phyloP scores from a whole-genome alignment of 768 basidiomycete species.

The Suillus variegatus region DNA sequence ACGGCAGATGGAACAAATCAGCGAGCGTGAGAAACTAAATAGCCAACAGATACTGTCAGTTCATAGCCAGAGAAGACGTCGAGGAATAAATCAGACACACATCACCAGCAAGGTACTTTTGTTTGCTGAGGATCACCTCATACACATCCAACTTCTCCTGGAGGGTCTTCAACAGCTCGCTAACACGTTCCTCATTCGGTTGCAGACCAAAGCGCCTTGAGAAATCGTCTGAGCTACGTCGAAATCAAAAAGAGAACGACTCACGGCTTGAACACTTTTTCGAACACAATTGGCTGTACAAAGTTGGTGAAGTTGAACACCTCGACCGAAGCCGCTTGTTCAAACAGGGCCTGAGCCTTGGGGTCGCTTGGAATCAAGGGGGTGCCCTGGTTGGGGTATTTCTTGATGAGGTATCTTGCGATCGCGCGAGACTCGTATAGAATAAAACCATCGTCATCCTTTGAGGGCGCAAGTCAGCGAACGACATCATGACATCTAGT shows the following conservation, averaged over 20 bases:
- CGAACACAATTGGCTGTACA: conserved; percentile 40
- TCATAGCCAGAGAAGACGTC: not conserved
- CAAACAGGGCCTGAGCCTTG: conserved; percentile 34
- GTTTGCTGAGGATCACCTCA: conserved; percentile 54
- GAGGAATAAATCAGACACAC: conserved; percentile 34
- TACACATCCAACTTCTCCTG: conserved; percentile 48
- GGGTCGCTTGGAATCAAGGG: conserved; percentile 49
- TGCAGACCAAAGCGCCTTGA: conserved; percentile 18
- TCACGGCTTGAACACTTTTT: conserved; percentile 58
- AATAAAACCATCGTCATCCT: conserved; percentile 64
- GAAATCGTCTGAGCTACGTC: conserved; percentile 5
- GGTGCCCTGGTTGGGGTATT: conserved; percentile 53
- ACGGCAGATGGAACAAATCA: conserved; percentile 60
- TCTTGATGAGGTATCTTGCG: conserved; percentile 54
- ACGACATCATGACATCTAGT: not conserved
- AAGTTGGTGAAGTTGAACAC: conserved; percentile 47
- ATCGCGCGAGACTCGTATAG: conserved; percentile 68
- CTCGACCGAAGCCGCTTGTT: conserved; percentile 47
- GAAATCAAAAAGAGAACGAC: conserved; percentile 14
- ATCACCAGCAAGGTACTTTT: conserved; percentile 58
- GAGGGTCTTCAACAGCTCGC: conserved; percentile 19
- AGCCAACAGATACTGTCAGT: not conserved
- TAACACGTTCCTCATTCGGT: conserved; percentile 24
- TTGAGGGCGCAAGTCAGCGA: no score
- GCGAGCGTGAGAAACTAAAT: conserved; percentile 50